Evolutionary conservation across 768 basidiomycete genomes (phyloP).

Genomic region (Lepiota venenata): DNA sequence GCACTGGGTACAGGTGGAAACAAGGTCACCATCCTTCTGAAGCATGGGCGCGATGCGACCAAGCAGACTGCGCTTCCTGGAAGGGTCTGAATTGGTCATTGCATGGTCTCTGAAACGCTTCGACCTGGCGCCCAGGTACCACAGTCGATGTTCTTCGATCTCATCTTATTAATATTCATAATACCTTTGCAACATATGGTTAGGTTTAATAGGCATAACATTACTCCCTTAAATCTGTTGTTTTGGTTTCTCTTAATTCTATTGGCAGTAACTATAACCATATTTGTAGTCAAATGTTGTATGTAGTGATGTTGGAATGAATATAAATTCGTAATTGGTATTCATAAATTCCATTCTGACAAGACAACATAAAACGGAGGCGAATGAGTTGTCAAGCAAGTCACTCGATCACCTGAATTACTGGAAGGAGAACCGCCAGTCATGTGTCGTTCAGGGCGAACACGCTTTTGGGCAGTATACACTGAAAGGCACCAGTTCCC

Average conservation of each 20-base stretch:
- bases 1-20: constrained; percentile 90
- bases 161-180: background rate
- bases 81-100: background rate
- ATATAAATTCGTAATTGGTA: background rate
- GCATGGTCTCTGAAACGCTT: background rate
- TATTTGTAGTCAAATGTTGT: constrained; percentile 7
- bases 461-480: no score
- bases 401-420: background rate
- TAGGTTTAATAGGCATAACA: background rate
- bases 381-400: constrained; percentile 4
- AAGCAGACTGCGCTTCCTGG: constrained; percentile 15
- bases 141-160: background rate
- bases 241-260: background rate
- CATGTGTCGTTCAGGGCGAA: constrained; percentile 4
- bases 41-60: constrained; percentile 89
- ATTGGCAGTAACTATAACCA: background rate
- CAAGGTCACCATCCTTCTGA: constrained; percentile 75
- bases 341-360: background rate
- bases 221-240: background rate
- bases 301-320: background rate
- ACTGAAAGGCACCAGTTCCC: constrained; percentile 33
- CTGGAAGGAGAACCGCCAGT: background rate
- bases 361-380: background rate
- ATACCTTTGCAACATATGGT: background rate
- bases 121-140: background rate